These are phyloP conservation scores for Arachis stenosperma DNA, from an alignment of 306 rosid genomes.

Conservation along the genomic window DNA sequence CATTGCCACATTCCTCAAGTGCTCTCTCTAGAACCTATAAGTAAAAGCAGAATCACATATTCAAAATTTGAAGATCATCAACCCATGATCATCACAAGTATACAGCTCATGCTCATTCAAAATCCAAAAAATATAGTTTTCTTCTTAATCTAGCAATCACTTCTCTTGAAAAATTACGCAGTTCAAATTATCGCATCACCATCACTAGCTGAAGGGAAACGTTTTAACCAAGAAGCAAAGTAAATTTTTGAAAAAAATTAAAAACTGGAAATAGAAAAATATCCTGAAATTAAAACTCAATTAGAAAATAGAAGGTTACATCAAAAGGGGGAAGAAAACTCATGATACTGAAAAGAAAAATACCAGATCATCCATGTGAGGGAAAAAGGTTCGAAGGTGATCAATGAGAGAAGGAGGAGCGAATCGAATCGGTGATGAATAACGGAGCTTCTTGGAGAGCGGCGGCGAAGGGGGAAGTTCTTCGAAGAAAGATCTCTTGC, in stretches of 20 bases:
- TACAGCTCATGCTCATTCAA: background rate
- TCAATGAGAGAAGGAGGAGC: constrained; percentile 63
- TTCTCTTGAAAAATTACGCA: background rate
- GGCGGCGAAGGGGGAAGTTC: constrained; percentile 95
- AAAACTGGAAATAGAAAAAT: background rate
- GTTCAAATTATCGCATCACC: background rate
- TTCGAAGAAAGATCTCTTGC: constrained; percentile 96
- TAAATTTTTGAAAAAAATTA: background rate
- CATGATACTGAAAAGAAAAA: background rate
- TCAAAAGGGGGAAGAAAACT: background rate
- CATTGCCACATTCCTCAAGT: constrained; percentile 78
- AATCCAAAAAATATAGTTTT: background rate
- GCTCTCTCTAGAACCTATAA: constrained; percentile 81
- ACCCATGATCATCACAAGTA: background rate
- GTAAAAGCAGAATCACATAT: constrained; percentile 28
- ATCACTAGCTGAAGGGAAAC: background rate
- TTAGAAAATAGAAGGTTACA: background rate
- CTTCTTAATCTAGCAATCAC: background rate
- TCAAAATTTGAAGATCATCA: background rate
- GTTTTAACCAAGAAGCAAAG: background rate
- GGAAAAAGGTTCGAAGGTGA: constrained; percentile 70
- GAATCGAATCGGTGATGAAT: constrained; percentile 79
- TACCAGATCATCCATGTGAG: constrained; percentile 75
- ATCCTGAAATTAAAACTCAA: background rate
- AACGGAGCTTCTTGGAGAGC: constrained; percentile 82